phyloP scores from a whole-genome alignment of 495 filamentous ascomycete genomes.

The Talaromyces ruber region DNA sequence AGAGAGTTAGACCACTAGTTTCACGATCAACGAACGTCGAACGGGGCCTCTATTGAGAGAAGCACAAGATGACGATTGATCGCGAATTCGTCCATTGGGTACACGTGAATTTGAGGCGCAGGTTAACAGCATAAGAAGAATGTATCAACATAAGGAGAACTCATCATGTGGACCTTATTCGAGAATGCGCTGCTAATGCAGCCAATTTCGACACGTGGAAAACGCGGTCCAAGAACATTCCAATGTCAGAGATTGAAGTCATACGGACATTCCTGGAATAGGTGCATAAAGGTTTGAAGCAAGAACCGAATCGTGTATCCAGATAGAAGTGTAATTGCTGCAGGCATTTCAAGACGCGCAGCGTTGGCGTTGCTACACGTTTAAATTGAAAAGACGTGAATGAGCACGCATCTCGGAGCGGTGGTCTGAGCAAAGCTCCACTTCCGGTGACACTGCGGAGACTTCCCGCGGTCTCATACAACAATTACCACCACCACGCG shows the following conservation, averaged over 20 bases:
- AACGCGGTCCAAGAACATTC: conserved; percentile 2
- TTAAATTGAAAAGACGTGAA: background rate
- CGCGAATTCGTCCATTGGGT: background rate
- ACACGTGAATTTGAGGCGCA: background rate
- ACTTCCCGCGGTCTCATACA: background rate
- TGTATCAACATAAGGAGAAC: background rate
- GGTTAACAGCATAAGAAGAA: background rate
- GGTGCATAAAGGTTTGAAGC: background rate
- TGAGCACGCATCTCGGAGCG: conserved; percentile 1
- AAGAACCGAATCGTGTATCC: background rate
- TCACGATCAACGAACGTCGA: background rate
- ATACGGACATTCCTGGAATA: background rate
- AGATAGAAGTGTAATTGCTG: background rate
- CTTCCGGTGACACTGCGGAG: conserved; percentile 5
- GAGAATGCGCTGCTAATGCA: background rate
- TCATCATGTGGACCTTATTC: background rate
- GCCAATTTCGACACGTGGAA: background rate
- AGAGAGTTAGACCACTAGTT: background rate
- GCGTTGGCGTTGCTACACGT: background rate
- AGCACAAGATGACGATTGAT: background rate
- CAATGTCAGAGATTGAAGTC: background rate
- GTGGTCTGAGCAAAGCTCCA: conserved; percentile 5
- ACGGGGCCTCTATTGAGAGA: background rate
- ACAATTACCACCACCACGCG: conserved; percentile 1
- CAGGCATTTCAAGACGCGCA: background rate